Percentiles rank a stretch among this genome's conserved stretches.
These are phyloP conservation scores for Didymella segeticola DNA, from an alignment of 2,329 filamentous ascomycete species.

Conservation along the genomic window DNA sequence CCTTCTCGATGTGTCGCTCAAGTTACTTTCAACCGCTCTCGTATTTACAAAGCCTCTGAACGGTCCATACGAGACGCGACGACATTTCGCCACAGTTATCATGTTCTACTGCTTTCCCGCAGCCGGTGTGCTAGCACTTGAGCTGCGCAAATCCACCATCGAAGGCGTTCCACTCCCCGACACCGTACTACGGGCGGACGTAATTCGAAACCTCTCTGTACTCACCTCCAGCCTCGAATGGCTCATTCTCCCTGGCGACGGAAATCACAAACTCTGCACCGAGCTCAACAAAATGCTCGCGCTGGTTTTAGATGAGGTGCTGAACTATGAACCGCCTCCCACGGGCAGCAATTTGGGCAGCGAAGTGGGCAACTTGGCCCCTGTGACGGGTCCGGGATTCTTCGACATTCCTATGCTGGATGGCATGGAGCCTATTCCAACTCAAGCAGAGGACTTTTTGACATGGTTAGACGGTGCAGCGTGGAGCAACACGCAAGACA, in stretches of 20 bases:
- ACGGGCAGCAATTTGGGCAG: conserved; percentile 25
- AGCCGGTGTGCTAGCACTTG: conserved; percentile 43
- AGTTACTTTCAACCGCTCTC: conserved; percentile 40
- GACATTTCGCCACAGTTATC: conserved; percentile 43
- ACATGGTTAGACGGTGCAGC: conserved; percentile 48
- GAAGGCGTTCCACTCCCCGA: conserved; percentile 39
- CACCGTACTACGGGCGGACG: conserved; percentile 42
- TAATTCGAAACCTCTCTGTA: conserved; percentile 47
- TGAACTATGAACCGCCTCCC: conserved; percentile 42
- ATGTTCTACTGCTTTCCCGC: conserved; percentile 48
- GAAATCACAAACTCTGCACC: conserved; percentile 45
- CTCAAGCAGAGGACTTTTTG: conserved; percentile 44
- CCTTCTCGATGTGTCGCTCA: conserved; percentile 43
- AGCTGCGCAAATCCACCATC: conserved; percentile 44
- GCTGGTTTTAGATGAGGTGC: conserved; percentile 43
- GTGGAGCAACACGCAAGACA: conserved; percentile 40
- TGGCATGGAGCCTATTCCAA: conserved; percentile 47
- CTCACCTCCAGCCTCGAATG: conserved; percentile 46
- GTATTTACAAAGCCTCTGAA: conserved; percentile 44
- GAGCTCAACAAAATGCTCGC: conserved; percentile 49
- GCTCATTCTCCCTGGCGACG: conserved; percentile 43
- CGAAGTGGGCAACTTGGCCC: conserved; percentile 6
- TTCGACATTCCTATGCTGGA: conserved; percentile 46
- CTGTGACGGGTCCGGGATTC: conserved; percentile 34
- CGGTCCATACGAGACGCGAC: conserved; percentile 36